Evolutionary conservation across 768 basidiomycete genomes (phyloP).

Genomic region (Sistotremastrum suecicum): DNA sequence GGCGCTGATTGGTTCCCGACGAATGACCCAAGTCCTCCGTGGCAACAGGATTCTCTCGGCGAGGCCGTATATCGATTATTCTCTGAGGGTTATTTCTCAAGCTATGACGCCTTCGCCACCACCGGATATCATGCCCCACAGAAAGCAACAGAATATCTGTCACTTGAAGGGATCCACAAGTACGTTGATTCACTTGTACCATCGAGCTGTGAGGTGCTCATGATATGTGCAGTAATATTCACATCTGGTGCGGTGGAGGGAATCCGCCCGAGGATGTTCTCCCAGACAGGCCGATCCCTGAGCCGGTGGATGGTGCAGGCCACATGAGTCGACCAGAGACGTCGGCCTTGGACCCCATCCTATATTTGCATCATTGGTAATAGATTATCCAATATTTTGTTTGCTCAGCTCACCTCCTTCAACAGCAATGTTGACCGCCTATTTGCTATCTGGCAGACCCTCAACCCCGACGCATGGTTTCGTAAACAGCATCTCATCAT

Average conservation of each 20-base stretch:
- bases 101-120: not conserved
- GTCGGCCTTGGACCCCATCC: conserved; percentile 36
- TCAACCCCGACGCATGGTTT: conserved; percentile 15
- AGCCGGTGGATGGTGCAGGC: conserved; percentile 23
- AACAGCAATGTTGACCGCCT: conserved; percentile 35
- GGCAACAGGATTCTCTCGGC: not conserved
- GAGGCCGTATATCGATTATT: not conserved
- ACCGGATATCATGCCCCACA: no score
- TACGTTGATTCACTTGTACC: conserved; percentile 19
- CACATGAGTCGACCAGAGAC: conserved; percentile 19
- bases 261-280: no score
- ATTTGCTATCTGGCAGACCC: conserved; percentile 35
- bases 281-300: not conserved
- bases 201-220: conserved; percentile 12
- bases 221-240: not conserved
- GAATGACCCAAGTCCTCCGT: not conserved
- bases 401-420: no score
- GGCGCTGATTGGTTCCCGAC: conserved; percentile 1
- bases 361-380: conserved; percentile 33
- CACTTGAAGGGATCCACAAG: conserved; percentile 35
- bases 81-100: conserved; percentile 2
- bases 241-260: not conserved
- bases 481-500: no score
- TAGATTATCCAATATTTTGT: no score
- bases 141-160: no score